A percentile compares a stretch with the other conserved stretches of the same genome.
Conservation (phyloP, 2,329 filamentous ascomycete species). For the Fusarium xylarioides region DNA sequence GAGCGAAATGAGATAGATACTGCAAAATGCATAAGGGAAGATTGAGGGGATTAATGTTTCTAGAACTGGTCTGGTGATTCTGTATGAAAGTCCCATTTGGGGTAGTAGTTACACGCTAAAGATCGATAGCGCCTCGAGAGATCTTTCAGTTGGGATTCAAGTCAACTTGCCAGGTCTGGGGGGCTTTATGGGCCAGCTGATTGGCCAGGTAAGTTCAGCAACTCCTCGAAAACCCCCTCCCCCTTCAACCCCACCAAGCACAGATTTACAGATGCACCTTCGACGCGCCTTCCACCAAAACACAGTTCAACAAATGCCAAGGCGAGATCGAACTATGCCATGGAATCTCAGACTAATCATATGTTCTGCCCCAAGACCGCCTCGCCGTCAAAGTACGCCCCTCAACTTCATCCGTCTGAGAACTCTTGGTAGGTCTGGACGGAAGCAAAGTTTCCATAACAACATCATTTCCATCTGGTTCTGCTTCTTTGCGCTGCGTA, state of each 20-base stretch:
- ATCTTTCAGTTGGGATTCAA: not conserved
- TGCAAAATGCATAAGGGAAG: fast-evolving
- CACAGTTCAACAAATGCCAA: too few relatives aligned
- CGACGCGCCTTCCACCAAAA: too few relatives aligned
- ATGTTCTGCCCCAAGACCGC: not conserved
- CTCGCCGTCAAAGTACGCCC: fast-evolving
- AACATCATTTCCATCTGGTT: fast-evolving
- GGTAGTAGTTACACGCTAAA: not conserved
- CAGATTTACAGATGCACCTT: too few relatives aligned
- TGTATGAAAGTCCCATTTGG: not conserved
- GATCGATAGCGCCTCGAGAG: fast-evolving
- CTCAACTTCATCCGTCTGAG: not conserved
- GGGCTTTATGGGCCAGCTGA: fast-evolving
- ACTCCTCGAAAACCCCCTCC: fast-evolving
- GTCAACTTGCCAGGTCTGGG: fast-evolving
- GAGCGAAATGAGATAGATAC: fast-evolving
- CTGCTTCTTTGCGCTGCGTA: not conserved
- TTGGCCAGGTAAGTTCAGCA: not conserved
- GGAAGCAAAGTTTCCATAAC: not conserved
- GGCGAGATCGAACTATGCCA: not conserved
- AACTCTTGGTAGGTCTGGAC: fast-evolving
- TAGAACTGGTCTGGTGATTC: not conserved
- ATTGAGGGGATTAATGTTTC: not conserved
- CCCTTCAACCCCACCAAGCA: not conserved
- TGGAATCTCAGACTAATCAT: not conserved